A percentile compares a stretch with the other conserved stretches of the same genome.
Evolutionary conservation across 2,329 filamentous ascomycete genomes (phyloP).

Genomic region (Sclerotinia spermophila): DNA sequence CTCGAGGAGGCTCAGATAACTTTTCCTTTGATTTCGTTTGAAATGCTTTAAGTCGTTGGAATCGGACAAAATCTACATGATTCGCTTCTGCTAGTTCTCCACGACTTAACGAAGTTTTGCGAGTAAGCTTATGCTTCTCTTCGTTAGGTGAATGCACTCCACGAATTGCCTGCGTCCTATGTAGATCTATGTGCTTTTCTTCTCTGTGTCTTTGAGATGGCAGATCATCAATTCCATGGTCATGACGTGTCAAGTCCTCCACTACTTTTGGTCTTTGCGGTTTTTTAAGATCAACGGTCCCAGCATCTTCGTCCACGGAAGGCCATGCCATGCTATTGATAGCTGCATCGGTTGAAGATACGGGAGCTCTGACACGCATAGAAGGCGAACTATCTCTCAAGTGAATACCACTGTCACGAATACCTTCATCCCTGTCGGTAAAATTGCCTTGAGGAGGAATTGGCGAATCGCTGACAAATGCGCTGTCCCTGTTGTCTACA

Average conservation of each 20-base stretch:
- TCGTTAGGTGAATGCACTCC: slow-evolving; percentile 16
- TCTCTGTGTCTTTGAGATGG: slow-evolving; percentile 24
- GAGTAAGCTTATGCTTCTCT: slow-evolving; percentile 19
- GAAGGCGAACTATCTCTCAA: slow-evolving; percentile 45
- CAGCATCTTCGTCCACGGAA: slow-evolving; percentile 45
- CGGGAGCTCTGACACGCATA: slow-evolving; percentile 30
- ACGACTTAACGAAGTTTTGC: slow-evolving; percentile 20
- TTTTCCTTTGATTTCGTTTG: slow-evolving; percentile 22
- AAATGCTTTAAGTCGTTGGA: slow-evolving; percentile 20
- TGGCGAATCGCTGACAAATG: slow-evolving; percentile 47
- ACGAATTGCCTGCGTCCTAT: slow-evolving; percentile 28
- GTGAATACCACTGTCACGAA: slow-evolving; percentile 54
- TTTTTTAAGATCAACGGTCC: slow-evolving; percentile 42
- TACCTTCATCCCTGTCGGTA: slow-evolving; percentile 29
- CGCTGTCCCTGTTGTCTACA: slow-evolving; percentile 47
- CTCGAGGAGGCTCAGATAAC: slow-evolving; percentile 25
- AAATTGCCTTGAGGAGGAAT: slow-evolving; percentile 37
- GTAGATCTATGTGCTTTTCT: slow-evolving; percentile 26
- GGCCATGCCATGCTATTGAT: slow-evolving; percentile 40
- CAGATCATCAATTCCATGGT: slow-evolving; percentile 19
- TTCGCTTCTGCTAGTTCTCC: slow-evolving; percentile 18
- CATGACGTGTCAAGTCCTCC: slow-evolving; percentile 20
- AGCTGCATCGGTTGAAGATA: slow-evolving; percentile 37
- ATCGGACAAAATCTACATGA: slow-evolving; percentile 23
- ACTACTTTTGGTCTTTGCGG: slow-evolving; percentile 26